Conservation (phyloP, 192 early-diverging fungal species). For the Coemansia sp. region DNA sequence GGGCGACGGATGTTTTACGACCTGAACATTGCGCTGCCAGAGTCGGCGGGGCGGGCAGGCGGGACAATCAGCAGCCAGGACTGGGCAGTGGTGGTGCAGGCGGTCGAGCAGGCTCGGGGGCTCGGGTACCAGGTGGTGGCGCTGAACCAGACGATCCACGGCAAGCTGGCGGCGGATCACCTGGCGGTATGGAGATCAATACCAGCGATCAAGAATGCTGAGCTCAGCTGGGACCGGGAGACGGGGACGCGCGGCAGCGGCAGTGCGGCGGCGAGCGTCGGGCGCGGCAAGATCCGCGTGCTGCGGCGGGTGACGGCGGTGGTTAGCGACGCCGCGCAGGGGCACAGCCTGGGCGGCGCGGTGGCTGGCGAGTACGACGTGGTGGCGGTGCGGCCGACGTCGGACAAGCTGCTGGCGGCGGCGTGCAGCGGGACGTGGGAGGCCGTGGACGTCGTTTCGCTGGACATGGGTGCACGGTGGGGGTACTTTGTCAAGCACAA, state of each 20-base stretch:
- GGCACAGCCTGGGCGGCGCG: slow-evolving; percentile 15
- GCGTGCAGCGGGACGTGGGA: slow-evolving; percentile 39
- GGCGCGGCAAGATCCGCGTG: slow-evolving; percentile 24
- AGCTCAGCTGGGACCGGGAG: slow-evolving; percentile 21
- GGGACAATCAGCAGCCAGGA: slow-evolving; percentile 23
- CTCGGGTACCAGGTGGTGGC: slow-evolving; percentile 42
- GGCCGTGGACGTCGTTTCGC: slow-evolving; percentile 33
- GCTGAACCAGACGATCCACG: slow-evolving; percentile 38
- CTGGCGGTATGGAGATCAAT: slow-evolving; percentile 26
- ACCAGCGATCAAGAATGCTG: slow-evolving; percentile 12
- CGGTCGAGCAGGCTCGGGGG: slow-evolving; percentile 30
- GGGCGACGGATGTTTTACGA: slow-evolving; percentile 44
- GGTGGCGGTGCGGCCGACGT: slow-evolving; percentile 39
- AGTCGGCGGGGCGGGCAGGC: slow-evolving; percentile 24
- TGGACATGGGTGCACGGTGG: slow-evolving; percentile 45
- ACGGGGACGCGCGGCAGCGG: slow-evolving; percentile 15
- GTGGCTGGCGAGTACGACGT: slow-evolving; percentile 30
- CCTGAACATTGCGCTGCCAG: slow-evolving; percentile 47
- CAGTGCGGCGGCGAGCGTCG: neutral
- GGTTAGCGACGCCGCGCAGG: slow-evolving; percentile 34
- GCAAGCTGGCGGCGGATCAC: slow-evolving; percentile 27
- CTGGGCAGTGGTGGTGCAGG: slow-evolving; percentile 34
- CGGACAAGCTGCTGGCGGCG: slow-evolving; percentile 29
- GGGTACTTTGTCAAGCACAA: slow-evolving; percentile 47
- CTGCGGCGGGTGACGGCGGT: slow-evolving; percentile 38